Conservation (phyloP, 345 rosid species). For the Eucalyptus microcorys region DNA sequence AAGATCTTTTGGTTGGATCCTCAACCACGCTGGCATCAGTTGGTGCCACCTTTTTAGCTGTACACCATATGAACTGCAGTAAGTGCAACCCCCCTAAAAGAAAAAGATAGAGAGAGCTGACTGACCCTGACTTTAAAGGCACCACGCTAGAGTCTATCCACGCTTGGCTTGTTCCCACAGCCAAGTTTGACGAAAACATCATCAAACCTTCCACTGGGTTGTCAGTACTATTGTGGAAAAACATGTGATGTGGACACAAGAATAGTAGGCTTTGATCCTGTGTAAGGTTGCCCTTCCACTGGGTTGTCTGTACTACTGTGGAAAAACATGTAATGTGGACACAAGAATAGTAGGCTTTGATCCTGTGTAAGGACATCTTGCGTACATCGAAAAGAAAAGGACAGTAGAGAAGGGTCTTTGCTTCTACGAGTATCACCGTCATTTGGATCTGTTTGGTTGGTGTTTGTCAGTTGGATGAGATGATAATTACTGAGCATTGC, state of each 20-base stretch:
- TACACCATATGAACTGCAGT: not conserved
- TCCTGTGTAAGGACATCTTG: not conserved
- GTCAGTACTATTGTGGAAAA: too few relatives aligned
- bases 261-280: too few relatives aligned
- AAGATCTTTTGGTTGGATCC: not conserved
- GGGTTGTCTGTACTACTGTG: too few relatives aligned
- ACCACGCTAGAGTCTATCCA: not conserved
- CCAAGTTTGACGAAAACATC: not conserved
- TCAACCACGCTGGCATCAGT: not conserved
- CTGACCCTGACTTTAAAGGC: not conserved
- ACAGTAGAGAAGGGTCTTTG: not conserved
- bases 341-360: too few relatives aligned
- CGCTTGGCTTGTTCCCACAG: not conserved
- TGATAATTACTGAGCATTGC: not conserved
- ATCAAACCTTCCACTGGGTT: not conserved
- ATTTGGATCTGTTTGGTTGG: not conserved
- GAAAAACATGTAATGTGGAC: too few relatives aligned
- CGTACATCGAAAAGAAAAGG: not conserved
- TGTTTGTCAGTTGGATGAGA: not conserved
- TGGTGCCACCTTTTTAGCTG: not conserved
- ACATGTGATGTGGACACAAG: too few relatives aligned
- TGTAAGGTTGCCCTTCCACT: not conserved
- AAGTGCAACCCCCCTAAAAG: not conserved
- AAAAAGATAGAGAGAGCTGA: not conserved
- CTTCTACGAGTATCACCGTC: not conserved